These are phyloP conservation scores for Neodidymelliopsis sp. DNA, from an alignment of 2,329 filamentous ascomycete species.

Conservation along the genomic window DNA sequence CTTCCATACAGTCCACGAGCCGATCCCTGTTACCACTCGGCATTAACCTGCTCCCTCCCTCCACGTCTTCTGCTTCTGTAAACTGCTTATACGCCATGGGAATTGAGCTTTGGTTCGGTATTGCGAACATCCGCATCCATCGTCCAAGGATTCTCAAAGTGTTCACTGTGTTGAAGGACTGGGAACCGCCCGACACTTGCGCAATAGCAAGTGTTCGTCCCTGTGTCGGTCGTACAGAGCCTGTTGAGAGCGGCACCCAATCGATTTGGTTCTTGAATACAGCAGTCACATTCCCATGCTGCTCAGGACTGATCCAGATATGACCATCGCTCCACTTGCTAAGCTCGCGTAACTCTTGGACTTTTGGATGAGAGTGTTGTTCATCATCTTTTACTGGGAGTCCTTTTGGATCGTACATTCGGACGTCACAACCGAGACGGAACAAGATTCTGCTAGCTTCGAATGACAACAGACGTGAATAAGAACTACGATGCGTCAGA, in stretches of 20 bases:
- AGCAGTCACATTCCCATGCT: conserved; percentile 66
- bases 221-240: conserved; percentile 70
- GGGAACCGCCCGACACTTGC: conserved; percentile 69
- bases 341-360: conserved; percentile 68
- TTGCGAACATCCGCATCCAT: conserved; percentile 75
- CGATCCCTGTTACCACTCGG: conserved; percentile 65
- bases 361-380: conserved; percentile 65
- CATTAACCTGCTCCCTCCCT: conserved; percentile 60
- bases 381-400: conserved; percentile 70
- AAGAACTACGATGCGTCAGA: conserved; percentile 57
- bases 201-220: conserved; percentile 69
- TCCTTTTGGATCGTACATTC: conserved; percentile 65
- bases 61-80: conserved; percentile 55
- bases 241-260: conserved; percentile 70
- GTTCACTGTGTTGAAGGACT: conserved; percentile 73
- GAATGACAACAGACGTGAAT: conserved; percentile 66
- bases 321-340: conserved; percentile 72
- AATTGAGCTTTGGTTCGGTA: conserved; percentile 71
- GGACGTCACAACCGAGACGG: conserved; percentile 71
- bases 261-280: conserved; percentile 76
- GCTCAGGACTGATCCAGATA: conserved; percentile 70
- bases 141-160: conserved; percentile 69
- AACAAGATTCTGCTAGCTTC: conserved; percentile 68
- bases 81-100: conserved; percentile 71
- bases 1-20: conserved; percentile 72